These are phyloP conservation scores for Salvia rosmarinus DNA, from an alignment of 257 asterid species.

Conservation along the genomic window DNA sequence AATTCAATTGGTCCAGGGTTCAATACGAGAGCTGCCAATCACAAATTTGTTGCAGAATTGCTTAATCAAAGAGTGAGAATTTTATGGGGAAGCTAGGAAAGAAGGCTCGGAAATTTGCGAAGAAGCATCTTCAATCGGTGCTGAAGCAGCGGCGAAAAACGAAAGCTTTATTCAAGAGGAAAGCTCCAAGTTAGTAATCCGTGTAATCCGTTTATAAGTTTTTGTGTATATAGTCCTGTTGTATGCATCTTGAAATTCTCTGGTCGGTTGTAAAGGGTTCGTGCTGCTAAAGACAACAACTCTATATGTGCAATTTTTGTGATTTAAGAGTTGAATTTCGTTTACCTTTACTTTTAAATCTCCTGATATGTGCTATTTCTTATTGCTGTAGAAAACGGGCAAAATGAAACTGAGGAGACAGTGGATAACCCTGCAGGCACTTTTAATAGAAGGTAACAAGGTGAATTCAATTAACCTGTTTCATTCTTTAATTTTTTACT, in stretches of 20 bases:
- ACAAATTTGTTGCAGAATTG: neutral
- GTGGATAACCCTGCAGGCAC: constrained; percentile 34
- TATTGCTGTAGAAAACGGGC: constrained; percentile 56
- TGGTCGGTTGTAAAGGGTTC: too few relatives aligned
- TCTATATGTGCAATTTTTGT: neutral
- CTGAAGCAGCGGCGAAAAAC: constrained; percentile 69
- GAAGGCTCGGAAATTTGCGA: constrained; percentile 94
- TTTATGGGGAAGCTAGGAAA: constrained; percentile 87
- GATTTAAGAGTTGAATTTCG: neutral
- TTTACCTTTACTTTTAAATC: neutral
- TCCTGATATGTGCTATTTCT: constrained; percentile 25
- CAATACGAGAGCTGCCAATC: constrained; percentile 19
- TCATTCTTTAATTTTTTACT: constrained; percentile 15
- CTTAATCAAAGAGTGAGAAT: constrained; percentile 12
- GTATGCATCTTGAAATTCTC: neutral
- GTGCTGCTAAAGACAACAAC: too few relatives aligned
- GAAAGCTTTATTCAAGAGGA: constrained; percentile 73
- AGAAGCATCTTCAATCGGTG: constrained; percentile 88
- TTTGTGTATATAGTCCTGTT: neutral
- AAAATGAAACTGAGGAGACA: constrained; percentile 42
- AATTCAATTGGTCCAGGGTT: constrained; percentile 28
- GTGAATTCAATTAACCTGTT: constrained; percentile 50
- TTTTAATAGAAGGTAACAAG: constrained; percentile 71
- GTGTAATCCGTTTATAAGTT: neutral
- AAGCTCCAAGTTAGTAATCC: constrained; percentile 49